Percentiles rank a stretch among this genome's conserved stretches.
These are phyloP conservation scores for Colletotrichum lentis DNA, from an alignment of 2,329 filamentous ascomycete species.

Conservation along the genomic window DNA sequence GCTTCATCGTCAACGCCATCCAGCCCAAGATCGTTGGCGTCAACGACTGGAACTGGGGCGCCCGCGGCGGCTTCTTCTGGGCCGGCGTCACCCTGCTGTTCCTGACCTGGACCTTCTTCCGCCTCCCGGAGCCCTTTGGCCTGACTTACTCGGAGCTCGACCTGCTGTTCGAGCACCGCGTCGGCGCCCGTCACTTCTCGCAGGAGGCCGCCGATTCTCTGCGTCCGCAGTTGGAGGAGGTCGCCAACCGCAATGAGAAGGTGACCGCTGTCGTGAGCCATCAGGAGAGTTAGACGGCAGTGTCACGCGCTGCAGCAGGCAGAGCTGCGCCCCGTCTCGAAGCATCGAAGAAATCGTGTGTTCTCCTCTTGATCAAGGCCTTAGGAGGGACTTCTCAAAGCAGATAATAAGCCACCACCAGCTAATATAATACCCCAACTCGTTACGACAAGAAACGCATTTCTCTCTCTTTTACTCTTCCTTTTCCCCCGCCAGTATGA, in stretches of 20 bases:
- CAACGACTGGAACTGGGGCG: slow-evolving; percentile 44
- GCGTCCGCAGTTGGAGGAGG: slow-evolving; percentile 37
- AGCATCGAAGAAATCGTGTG: not conserved
- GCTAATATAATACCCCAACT: not conserved
- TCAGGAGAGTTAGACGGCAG: slow-evolving; percentile 18
- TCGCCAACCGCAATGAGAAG: slow-evolving; percentile 37
- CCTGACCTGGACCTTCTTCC: slow-evolving; percentile 45
- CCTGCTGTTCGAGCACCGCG: slow-evolving; percentile 41
- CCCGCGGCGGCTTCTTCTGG: slow-evolving; percentile 44
- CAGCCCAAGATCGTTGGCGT: slow-evolving; percentile 36
- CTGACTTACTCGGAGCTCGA: slow-evolving; percentile 41
- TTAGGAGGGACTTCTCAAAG: not conserved
- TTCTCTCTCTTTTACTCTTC: not conserved
- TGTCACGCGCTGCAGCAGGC: too few relatives aligned
- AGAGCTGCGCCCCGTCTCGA: not conserved
- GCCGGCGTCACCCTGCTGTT: slow-evolving; percentile 44
- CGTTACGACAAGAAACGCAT: not conserved
- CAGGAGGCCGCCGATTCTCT: slow-evolving; percentile 36
- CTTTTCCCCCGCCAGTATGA: too few relatives aligned
- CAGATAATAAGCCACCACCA: not conserved
- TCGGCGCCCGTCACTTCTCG: slow-evolving; percentile 38
- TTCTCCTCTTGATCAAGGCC: too few relatives aligned
- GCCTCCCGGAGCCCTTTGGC: slow-evolving; percentile 45
- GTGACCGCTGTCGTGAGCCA: slow-evolving; percentile 27
- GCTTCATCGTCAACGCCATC: slow-evolving; percentile 49